A percentile compares a stretch with the other conserved stretches of the same genome.
These are phyloP conservation scores for Clavispora vitiphila DNA, from an alignment of 805 yeast species.

Conservation along the genomic window DNA sequence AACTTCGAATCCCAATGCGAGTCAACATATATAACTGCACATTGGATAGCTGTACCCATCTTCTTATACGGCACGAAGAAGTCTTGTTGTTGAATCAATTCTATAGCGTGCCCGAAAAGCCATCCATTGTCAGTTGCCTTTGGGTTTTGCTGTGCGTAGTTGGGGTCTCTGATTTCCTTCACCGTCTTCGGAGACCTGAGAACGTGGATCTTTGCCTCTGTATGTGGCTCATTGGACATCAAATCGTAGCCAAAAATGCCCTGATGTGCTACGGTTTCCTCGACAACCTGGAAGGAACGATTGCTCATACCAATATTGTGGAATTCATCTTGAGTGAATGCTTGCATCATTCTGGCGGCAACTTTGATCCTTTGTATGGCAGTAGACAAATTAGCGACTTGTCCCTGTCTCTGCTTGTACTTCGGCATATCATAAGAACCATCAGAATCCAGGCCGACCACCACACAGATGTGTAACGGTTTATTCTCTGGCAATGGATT, in stretches of 20 bases:
- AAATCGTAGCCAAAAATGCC: slow-evolving; percentile 30
- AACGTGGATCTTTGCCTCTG: slow-evolving; percentile 73
- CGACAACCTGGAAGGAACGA: slow-evolving; percentile 70
- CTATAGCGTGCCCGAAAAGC: slow-evolving; percentile 71
- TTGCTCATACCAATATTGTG: slow-evolving; percentile 69
- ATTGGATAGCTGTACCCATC: slow-evolving; percentile 52
- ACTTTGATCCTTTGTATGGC: slow-evolving; percentile 73
- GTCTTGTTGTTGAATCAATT: slow-evolving; percentile 44
- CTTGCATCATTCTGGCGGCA: slow-evolving; percentile 86
- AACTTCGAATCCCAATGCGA: slow-evolving; percentile 74
- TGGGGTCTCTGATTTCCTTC: slow-evolving; percentile 67
- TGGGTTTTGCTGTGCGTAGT: slow-evolving; percentile 82
- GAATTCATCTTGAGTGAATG: slow-evolving; percentile 90
- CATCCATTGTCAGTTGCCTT: slow-evolving; percentile 71
- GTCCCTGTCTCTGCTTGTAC: slow-evolving; percentile 41
- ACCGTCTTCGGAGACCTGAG: slow-evolving; percentile 62
- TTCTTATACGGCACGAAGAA: slow-evolving; percentile 40
- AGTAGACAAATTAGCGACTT: slow-evolving; percentile 61
- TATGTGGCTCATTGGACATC: slow-evolving; percentile 51
- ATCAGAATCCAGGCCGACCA: slow-evolving; percentile 74
- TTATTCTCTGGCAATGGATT: slow-evolving; percentile 58
- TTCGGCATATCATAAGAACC: slow-evolving; percentile 65
- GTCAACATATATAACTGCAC: slow-evolving; percentile 83
- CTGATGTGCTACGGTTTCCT: slow-evolving; percentile 36
- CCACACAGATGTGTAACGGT: slow-evolving; percentile 74